Evolutionary conservation across 2,329 filamentous ascomycete genomes (phyloP).

Genomic region (Fusarium burgessii): DNA sequence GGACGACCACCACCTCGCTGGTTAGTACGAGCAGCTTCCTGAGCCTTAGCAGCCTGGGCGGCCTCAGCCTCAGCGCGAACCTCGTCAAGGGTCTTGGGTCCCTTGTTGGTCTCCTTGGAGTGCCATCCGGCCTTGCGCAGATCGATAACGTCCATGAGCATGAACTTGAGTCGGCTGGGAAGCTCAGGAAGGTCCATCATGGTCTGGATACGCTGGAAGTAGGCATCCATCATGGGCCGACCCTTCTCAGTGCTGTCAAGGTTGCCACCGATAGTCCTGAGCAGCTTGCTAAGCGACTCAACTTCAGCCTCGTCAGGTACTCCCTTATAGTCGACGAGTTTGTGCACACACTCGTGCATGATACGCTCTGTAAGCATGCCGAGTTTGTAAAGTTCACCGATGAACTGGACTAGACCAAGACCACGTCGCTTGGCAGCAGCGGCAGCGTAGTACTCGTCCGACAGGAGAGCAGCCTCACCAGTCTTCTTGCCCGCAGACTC

Average conservation of each 20-base stretch:
- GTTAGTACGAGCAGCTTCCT: constrained; percentile 73
- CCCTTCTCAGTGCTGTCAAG: constrained; percentile 88
- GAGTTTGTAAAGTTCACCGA: constrained; percentile 98
- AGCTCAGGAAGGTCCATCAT: constrained; percentile 86
- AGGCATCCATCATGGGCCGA: constrained; percentile 87
- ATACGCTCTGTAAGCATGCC: constrained; percentile 98
- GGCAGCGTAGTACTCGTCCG: constrained; percentile 95
- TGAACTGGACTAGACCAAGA: constrained; percentile 98
- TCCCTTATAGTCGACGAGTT: constrained; percentile 94
- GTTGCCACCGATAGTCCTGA: constrained; percentile 90
- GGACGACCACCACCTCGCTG: constrained; percentile 78
- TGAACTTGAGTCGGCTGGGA: constrained; percentile 90
- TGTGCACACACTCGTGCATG: constrained; percentile 99
- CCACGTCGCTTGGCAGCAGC: constrained; percentile 96
- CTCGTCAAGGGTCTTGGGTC: constrained; percentile 95
- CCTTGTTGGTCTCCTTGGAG: constrained; percentile 91
- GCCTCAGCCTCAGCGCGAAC: constrained; percentile 87
- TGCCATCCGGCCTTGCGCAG: constrained; percentile 82
- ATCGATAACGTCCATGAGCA: constrained; percentile 95
- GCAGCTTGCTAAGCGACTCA: constrained; percentile 92
- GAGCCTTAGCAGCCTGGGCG: constrained; percentile 81
- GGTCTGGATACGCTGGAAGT: constrained; percentile 88
- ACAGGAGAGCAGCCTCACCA: constrained; percentile 83
- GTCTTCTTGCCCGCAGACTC: constrained; percentile 64
- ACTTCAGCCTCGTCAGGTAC: constrained; percentile 95